These are phyloP conservation scores for Collybia mongolica DNA, from an alignment of 768 basidiomycete genomes.

Conservation along the genomic window DNA sequence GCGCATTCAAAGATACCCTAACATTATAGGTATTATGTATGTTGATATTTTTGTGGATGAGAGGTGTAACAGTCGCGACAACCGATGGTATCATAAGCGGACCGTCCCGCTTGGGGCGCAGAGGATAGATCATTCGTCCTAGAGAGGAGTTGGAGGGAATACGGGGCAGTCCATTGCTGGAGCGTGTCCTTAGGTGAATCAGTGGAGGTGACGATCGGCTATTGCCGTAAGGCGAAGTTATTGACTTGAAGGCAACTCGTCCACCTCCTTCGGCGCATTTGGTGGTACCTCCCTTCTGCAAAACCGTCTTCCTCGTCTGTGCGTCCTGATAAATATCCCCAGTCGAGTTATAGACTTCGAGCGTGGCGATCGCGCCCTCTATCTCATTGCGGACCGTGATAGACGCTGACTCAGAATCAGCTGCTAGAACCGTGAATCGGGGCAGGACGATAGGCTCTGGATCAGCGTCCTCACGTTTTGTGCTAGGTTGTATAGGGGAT, in stretches of 20 bases:
- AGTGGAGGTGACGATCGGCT: slow-evolving; percentile 18
- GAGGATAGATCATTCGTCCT: slow-evolving; percentile 20
- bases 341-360: slow-evolving; percentile 63
- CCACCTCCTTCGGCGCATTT: slow-evolving; percentile 63
- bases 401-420: slow-evolving; percentile 59
- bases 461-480: slow-evolving; percentile 25
- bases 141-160: slow-evolving; percentile 23
- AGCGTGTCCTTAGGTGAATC: slow-evolving; percentile 36
- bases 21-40: slow-evolving; percentile 58
- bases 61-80: slow-evolving; percentile 50
- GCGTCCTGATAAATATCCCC: slow-evolving; percentile 55
- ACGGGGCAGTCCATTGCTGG: slow-evolving; percentile 23
- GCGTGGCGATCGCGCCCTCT: slow-evolving; percentile 35
- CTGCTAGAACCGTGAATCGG: slow-evolving; percentile 65
- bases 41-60: slow-evolving; percentile 28
- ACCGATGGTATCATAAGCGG: slow-evolving; percentile 64
- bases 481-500: slow-evolving; percentile 1
- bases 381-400: slow-evolving; percentile 62
- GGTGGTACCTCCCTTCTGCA: slow-evolving; percentile 58
- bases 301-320: slow-evolving; percentile 61
- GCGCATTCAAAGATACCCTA: slow-evolving; percentile 52
- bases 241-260: slow-evolving; percentile 50
- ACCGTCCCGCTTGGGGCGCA: slow-evolving; percentile 46
- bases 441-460: slow-evolving; percentile 61
- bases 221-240: slow-evolving; percentile 21